Conservation (phyloP, 1,284 basidiomycete species). For the Boletus smithii region DNA sequence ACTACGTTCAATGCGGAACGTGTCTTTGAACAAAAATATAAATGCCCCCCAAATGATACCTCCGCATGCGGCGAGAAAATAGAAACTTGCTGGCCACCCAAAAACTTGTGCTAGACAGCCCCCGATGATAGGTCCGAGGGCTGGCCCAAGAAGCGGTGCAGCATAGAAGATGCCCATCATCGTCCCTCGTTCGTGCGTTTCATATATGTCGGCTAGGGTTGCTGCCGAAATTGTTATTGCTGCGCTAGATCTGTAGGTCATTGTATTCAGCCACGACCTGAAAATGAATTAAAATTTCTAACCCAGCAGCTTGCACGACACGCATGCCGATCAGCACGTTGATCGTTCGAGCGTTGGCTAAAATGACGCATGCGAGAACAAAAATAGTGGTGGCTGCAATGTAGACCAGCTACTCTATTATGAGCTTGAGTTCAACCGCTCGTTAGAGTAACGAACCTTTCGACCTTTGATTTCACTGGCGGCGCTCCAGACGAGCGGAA, state of each 20-base stretch:
- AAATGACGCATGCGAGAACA: slow-evolving; percentile 60
- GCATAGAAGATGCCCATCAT: slow-evolving; percentile 79
- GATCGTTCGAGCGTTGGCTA: slow-evolving; percentile 60
- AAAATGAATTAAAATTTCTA: slow-evolving; percentile 17
- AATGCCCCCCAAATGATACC: slow-evolving; percentile 57
- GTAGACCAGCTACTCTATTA: slow-evolving; percentile 54
- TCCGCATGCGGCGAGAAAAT: slow-evolving; percentile 71
- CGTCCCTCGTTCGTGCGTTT: slow-evolving; percentile 72
- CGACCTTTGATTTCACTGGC: slow-evolving; percentile 78
- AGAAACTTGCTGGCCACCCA: slow-evolving; percentile 78
- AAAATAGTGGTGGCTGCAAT: slow-evolving; percentile 60
- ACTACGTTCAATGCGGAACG: slow-evolving; percentile 79
- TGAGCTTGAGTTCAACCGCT: slow-evolving; percentile 3
- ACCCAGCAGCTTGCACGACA: slow-evolving; percentile 66
- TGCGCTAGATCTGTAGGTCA: slow-evolving; percentile 58
- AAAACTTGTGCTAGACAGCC: slow-evolving; percentile 68
- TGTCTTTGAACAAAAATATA: slow-evolving; percentile 72
- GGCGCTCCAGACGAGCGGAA: slow-evolving; percentile 70
- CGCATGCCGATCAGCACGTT: slow-evolving; percentile 71
- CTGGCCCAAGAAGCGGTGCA: slow-evolving; percentile 57
- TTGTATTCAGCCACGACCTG: background rate
- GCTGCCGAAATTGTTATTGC: slow-evolving; percentile 79
- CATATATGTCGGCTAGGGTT: slow-evolving; percentile 79
- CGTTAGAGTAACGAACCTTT: slow-evolving; percentile 48
- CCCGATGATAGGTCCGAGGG: slow-evolving; percentile 69